Evolutionary conservation across 2,329 filamentous ascomycete species (phyloP), one percentile per base, ranked within the genome.

Genomic region (Fusarium staphyleae): DNA sequence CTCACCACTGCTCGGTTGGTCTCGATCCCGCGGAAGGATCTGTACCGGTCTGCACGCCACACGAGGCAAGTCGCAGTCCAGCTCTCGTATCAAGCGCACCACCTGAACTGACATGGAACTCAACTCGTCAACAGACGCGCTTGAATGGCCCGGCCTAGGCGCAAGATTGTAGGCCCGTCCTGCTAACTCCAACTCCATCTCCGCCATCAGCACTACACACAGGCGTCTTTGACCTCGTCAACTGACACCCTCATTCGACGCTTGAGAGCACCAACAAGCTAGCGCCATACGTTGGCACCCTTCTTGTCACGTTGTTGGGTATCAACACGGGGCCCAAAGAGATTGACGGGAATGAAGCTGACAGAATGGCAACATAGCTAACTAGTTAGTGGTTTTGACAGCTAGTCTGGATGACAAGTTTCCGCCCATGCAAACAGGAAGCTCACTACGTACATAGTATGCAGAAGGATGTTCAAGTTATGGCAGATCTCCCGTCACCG

Each of bases 401-500:
- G 40, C 43, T 57, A 43, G 55, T 11, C 26, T 36, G 35, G 29
- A 41, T 18, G 32, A n/a, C 41, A 57, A 41, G 36, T 30, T 48
- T 55, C 39, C 40, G 55, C 39, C 32, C 35, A 57, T 49, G 35
- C 42, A 35, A 43, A 52, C 46, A 35, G 19, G 44, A 62, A 63
- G 19, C 26, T 26, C 40, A 47, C 36, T 46, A 42, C 46, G n/a
- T n/a, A n/a, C n/a, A n/a, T n/a, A n/a, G n/a, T n/a, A n/a, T n/a
- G n/a, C n/a, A 22, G 19, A 56, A 58, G 35, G 35, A 46, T 48
- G 40, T 47, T 49, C 42, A 52, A 41, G 43, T 35, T 22, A 41
- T 57, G 43, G 50, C 48, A 63, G 63, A 66, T 67, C 58, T 67
- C 53, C 54, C 63, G 52, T 53, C 42, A 56, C 49, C 65, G 65